phyloP scores from a whole-genome alignment of 495 filamentous ascomycete species.

The Podospora pseudoanserina region DNA sequence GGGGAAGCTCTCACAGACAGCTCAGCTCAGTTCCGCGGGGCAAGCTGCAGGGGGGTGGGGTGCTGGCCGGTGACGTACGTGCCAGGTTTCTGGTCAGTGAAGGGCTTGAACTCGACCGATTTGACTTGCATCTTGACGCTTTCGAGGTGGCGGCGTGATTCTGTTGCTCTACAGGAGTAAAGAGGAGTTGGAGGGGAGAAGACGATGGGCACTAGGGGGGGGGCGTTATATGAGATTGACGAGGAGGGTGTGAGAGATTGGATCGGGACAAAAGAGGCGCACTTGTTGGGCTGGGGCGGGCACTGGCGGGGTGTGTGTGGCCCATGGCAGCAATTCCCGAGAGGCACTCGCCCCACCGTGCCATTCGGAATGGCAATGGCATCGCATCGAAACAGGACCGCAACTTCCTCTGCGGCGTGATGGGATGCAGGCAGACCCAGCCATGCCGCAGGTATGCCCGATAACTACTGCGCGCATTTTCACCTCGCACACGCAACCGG shows the following conservation, averaged over 20 bases:
- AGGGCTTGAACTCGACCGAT: slow-evolving; percentile 72
- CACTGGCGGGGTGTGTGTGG: not conserved
- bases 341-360: slow-evolving; percentile 2
- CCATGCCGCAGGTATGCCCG: not conserved
- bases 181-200: not conserved
- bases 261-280: slow-evolving; percentile 7
- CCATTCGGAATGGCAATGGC: slow-evolving; percentile 8
- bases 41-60: slow-evolving; percentile 26
- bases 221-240: not conserved
- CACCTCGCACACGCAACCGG: not conserved
- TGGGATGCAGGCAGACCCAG: not conserved
- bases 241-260: not conserved
- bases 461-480: not conserved
- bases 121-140: slow-evolving; percentile 61
- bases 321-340: slow-evolving; percentile 2
- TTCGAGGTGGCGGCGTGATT: not conserved
- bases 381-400: slow-evolving; percentile 2
- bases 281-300: slow-evolving; percentile 8
- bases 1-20: slow-evolving; percentile 22
- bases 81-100: slow-evolving; percentile 95
- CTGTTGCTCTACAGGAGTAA: not conserved
- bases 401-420: not conserved
- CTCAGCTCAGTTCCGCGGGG: slow-evolving; percentile 31
- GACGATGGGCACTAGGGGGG: not conserved
- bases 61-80: slow-evolving; percentile 65